phyloP scores from a whole-genome alignment of 116 monocot species.

The Phalaenopsis hybrid region DNA sequence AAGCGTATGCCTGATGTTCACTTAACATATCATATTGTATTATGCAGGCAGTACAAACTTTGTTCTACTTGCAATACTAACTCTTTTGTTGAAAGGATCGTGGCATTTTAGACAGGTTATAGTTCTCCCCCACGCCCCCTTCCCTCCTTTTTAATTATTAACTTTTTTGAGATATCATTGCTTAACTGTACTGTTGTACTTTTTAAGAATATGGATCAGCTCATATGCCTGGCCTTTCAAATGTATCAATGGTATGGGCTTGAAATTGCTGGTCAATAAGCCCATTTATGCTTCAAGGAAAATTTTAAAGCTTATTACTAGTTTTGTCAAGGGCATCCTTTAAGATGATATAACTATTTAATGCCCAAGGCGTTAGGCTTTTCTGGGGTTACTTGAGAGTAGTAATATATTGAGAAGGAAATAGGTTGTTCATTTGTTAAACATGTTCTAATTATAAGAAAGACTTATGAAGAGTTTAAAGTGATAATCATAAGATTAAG shows the following conservation, averaged over 20 bases:
- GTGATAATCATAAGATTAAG: too few relatives aligned
- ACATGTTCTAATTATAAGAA: too few relatives aligned
- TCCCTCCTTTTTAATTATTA: too few relatives aligned
- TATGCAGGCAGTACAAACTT: constrained; percentile 86
- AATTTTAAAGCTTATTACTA: too few relatives aligned
- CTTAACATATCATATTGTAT: constrained; percentile 1
- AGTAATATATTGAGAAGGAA: too few relatives aligned
- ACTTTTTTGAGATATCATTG: not conserved
- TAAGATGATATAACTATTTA: too few relatives aligned
- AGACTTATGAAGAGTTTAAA: too few relatives aligned
- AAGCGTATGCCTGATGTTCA: not conserved
- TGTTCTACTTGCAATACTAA: constrained; percentile 64
- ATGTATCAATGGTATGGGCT: too few relatives aligned
- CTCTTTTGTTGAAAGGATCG: constrained; percentile 67
- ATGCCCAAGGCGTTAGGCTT: too few relatives aligned
- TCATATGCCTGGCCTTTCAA: not conserved
- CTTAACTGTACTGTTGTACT: not conserved
- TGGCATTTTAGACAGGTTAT: constrained; percentile 94
- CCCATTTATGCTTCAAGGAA: too few relatives aligned
- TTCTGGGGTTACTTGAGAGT: not conserved
- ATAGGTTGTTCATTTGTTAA: not conserved
- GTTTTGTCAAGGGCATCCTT: too few relatives aligned
- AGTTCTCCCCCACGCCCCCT: not conserved
- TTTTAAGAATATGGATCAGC: not conserved
- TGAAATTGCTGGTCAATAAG: too few relatives aligned